Evolutionary conservation across 305 asterid genomes (phyloP).

Genomic region (Rubia peregrina): DNA sequence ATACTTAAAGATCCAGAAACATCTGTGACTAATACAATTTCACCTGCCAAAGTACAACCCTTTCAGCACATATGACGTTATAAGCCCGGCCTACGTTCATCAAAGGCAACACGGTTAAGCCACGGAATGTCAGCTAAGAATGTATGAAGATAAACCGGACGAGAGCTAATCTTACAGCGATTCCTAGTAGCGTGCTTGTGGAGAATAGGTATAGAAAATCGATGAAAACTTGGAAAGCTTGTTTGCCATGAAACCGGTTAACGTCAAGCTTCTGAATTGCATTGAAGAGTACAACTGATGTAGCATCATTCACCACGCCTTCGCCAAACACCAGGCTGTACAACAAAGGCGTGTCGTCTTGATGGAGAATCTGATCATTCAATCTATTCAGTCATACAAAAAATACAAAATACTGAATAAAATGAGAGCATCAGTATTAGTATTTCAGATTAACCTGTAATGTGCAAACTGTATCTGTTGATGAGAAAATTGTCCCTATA

Average conservation of each 20-base stretch:
- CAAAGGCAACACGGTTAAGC: not conserved
- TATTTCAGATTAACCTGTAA: slow-evolving; percentile 51
- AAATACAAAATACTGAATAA: too few species aligned
- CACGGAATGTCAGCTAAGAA: not conserved
- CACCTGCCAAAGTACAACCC: slow-evolving; percentile 81
- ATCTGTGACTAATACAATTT: not conserved
- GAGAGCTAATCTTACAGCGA: slow-evolving; percentile 48
- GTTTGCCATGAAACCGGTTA: slow-evolving; percentile 50
- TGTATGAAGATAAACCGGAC: not conserved
- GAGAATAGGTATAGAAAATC: slow-evolving; percentile 81
- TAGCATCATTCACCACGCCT: slow-evolving; percentile 97
- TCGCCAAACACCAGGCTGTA: slow-evolving; percentile 97
- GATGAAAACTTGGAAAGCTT: slow-evolving; percentile 40
- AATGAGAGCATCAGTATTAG: not conserved
- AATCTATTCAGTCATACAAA: not conserved
- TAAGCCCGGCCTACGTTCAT: slow-evolving; percentile 71
- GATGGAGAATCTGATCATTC: slow-evolving; percentile 62
- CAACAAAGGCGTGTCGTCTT: slow-evolving; percentile 86
- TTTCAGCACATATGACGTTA: slow-evolving; percentile 65
- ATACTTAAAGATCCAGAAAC: not conserved
- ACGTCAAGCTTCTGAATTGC: slow-evolving; percentile 86
- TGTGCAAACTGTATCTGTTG: slow-evolving; percentile 95
- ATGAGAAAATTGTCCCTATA: slow-evolving; percentile 80
- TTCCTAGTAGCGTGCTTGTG: slow-evolving; percentile 84
- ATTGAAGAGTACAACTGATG: slow-evolving; percentile 89